A percentile compares a stretch with the other conserved stretches of the same genome.
Evolutionary conservation across 2,329 filamentous ascomycete species (phyloP).

Genomic region (Talaromyces amestolkiae): DNA sequence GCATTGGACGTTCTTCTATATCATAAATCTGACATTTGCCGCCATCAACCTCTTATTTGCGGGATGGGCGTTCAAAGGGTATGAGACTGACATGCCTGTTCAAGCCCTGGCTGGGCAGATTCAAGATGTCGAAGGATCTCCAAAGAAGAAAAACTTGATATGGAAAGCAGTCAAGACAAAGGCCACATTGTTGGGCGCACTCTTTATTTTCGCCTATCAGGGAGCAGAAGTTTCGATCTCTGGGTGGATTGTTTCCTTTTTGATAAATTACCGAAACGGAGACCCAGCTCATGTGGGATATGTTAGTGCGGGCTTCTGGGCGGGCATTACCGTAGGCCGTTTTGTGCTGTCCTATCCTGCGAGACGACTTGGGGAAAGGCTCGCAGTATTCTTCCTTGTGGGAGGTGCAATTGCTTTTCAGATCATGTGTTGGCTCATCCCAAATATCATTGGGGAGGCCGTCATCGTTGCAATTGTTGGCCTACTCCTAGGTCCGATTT

Average conservation of each 20-base stretch:
- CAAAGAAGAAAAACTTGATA: slow-evolving; percentile 35
- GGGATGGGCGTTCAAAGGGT: slow-evolving; percentile 67
- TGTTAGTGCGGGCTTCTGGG: slow-evolving; percentile 68
- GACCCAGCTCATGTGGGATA: slow-evolving; percentile 72
- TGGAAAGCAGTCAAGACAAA: slow-evolving; percentile 52
- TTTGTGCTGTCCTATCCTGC: slow-evolving; percentile 68
- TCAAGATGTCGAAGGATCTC: slow-evolving; percentile 27
- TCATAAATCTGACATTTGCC: slow-evolving; percentile 61
- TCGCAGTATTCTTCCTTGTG: slow-evolving; percentile 63
- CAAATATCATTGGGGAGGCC: slow-evolving; percentile 69
- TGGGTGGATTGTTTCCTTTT: slow-evolving; percentile 83
- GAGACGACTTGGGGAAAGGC: slow-evolving; percentile 66
- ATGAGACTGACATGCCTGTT: slow-evolving; percentile 59
- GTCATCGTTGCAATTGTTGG: slow-evolving; percentile 69
- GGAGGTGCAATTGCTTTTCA: slow-evolving; percentile 65
- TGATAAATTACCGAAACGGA: slow-evolving; percentile 70
- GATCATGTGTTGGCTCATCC: slow-evolving; percentile 74
- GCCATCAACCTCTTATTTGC: slow-evolving; percentile 57
- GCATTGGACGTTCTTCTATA: slow-evolving; percentile 71
- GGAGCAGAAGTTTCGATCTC: slow-evolving; percentile 80
- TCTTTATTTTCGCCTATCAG: slow-evolving; percentile 85
- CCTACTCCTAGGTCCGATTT: slow-evolving; percentile 73
- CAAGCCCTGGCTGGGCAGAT: slow-evolving; percentile 47
- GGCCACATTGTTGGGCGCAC: slow-evolving; percentile 68
- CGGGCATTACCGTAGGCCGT: slow-evolving; percentile 72